Evolutionary conservation across 1,284 basidiomycete genomes (phyloP).

Genomic region (Testicularia cyperi): DNA sequence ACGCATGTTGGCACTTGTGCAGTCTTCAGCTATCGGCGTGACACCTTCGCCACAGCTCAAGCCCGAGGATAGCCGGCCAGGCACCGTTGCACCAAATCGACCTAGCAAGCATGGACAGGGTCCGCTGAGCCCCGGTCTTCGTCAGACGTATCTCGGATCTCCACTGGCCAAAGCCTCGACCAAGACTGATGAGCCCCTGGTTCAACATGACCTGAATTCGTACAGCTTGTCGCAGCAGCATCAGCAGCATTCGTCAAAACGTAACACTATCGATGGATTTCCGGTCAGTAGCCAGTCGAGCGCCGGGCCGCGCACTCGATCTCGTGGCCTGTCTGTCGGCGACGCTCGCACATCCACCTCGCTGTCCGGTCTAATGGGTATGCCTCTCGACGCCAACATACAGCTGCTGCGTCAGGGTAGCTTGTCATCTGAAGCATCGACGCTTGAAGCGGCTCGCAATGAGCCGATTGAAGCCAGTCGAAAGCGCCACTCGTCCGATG

Average conservation of each 20-base stretch:
- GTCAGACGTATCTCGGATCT: conserved; percentile 14
- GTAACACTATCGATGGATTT: conserved; percentile 7
- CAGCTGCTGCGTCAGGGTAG: conserved; percentile 31
- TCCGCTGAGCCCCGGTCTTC: neutral
- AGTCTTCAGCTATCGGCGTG: conserved; percentile 32
- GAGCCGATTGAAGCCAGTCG: conserved; percentile 3
- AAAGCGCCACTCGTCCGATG: conserved; percentile 23
- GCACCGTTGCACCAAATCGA: conserved; percentile 17
- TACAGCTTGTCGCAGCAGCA: too few species aligned
- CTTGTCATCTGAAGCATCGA: conserved; percentile 19
- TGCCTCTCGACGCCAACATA: conserved; percentile 21
- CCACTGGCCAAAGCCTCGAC: conserved; percentile 31
- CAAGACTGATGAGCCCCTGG: conserved; percentile 29
- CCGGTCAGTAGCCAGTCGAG: neutral
- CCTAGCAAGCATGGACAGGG: conserved; percentile 19
- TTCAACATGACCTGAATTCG: too few species aligned
- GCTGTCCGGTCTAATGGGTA: conserved; percentile 40
- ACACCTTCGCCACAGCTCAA: conserved; percentile 38
- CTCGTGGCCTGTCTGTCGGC: conserved; percentile 5
- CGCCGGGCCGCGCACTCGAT: conserved; percentile 1
- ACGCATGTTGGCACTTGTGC: conserved; percentile 42
- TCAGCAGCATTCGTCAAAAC: conserved; percentile 2
- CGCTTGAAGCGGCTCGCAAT: conserved; percentile 3
- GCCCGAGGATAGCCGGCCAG: conserved; percentile 18
- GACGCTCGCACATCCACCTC: conserved; percentile 27